Conservation (phyloP, 208 protist genomes). For the Tritrichomonas musculus region DNA sequence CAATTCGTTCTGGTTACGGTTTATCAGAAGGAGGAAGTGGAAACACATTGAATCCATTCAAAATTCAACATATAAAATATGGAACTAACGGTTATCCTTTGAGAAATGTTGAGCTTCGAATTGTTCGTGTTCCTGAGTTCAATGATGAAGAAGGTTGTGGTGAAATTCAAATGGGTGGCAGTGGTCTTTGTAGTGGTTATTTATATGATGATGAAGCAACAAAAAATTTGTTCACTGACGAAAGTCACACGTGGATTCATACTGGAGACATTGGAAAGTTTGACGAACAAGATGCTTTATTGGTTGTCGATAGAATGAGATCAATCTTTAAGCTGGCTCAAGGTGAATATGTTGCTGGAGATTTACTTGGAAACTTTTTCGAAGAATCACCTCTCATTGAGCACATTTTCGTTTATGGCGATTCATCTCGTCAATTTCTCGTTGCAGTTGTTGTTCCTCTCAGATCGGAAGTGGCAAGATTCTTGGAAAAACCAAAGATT, state of each 20-base stretch:
- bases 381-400: not conserved
- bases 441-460: constrained; percentile 61
- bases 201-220: not conserved
- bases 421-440: constrained; percentile 48
- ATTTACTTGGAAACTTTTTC: not conserved
- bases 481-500: not conserved
- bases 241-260: not conserved
- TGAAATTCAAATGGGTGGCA: not conserved
- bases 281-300: not conserved
- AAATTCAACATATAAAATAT: not conserved
- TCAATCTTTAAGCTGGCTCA: constrained; percentile 72
- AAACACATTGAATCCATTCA: not conserved
- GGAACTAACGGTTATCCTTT: not conserved
- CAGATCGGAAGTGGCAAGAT: not conserved
- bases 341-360: constrained; percentile 45
- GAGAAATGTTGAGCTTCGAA: not conserved
- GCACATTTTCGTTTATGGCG: constrained; percentile 39
- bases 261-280: constrained; percentile 24
- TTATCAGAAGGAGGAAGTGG: constrained; percentile 1
- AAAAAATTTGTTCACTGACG: not conserved
- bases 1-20: not conserved
- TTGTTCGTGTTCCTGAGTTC: not conserved
- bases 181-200: not conserved
- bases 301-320: constrained; percentile 71
- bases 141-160: not conserved